phyloP scores from a whole-genome alignment of 116 monocot species.

The Cymodocea nodosa region DNA sequence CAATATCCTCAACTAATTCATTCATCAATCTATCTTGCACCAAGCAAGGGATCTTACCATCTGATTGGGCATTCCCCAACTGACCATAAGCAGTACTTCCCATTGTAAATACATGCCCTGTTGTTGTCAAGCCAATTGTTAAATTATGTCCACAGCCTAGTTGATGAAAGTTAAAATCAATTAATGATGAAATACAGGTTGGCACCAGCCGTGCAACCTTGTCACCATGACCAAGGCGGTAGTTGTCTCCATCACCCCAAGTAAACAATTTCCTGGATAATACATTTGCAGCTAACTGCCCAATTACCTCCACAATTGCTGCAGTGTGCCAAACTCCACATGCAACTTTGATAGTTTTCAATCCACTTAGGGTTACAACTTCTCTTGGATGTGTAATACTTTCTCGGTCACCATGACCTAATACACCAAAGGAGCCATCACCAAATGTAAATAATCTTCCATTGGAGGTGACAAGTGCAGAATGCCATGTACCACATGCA shows the following conservation, averaged over 20 bases:
- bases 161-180: conserved; percentile 65
- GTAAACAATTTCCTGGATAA: conserved; percentile 54
- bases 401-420: conserved; percentile 66
- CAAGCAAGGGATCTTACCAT: conserved; percentile 45
- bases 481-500: conserved; percentile 71
- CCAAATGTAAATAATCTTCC: conserved; percentile 67
- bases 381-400: conserved; percentile 38
- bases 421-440: conserved; percentile 59
- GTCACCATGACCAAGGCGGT: conserved; percentile 62
- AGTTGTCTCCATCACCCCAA: conserved; percentile 78
- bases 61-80: conserved; percentile 43
- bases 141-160: conserved; percentile 59
- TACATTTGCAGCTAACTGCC: conserved; percentile 21
- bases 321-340: conserved; percentile 74
- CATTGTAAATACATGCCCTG: conserved; percentile 69
- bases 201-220: conserved; percentile 45
- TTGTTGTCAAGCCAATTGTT: conserved; percentile 55
- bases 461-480: conserved; percentile 40
- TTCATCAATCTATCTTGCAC: conserved; percentile 38
- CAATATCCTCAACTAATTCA: conserved; percentile 59
- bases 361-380: conserved; percentile 36
- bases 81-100: conserved; percentile 56
- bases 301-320: conserved; percentile 51
- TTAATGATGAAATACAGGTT: conserved; percentile 44
- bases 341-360: conserved; percentile 40